phyloP scores from a whole-genome alignment of 2,329 filamentous ascomycete species.

The Hirsutella rhossiliensis region DNA sequence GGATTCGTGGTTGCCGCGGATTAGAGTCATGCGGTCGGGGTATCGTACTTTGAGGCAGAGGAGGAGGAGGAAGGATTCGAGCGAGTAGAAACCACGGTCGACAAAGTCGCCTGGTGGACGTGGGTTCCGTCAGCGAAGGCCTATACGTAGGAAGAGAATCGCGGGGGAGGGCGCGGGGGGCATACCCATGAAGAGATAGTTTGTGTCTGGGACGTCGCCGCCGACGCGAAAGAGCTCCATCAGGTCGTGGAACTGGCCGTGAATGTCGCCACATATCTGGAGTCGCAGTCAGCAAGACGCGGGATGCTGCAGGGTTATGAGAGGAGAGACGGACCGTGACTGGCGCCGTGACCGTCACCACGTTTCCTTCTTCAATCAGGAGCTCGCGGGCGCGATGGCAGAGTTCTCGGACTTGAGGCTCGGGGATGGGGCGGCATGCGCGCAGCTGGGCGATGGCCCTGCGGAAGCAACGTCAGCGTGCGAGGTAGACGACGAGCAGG shows the following conservation, averaged over 20 bases:
- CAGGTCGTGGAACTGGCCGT: conserved; percentile 90
- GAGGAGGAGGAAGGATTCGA: conserved; percentile 91
- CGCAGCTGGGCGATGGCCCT: conserved; percentile 93
- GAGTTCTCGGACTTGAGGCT: conserved; percentile 87
- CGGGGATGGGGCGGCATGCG: conserved; percentile 90
- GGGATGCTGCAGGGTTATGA: not conserved
- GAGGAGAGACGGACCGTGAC: conserved; percentile 55
- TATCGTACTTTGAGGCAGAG: conserved; percentile 95
- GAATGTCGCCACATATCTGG: conserved; percentile 90
- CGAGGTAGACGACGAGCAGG: not conserved
- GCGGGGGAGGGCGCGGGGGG: not conserved
- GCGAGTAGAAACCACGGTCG: conserved; percentile 93
- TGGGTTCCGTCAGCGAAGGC: not conserved
- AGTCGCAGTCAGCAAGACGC: conserved; percentile 3
- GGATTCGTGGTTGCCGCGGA: conserved; percentile 91
- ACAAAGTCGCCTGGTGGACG: conserved; percentile 72
- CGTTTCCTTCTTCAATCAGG: conserved; percentile 93
- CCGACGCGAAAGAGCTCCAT: conserved; percentile 96
- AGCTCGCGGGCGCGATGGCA: conserved; percentile 96
- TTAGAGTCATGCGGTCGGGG: conserved; percentile 91
- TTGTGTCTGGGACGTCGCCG: conserved; percentile 87
- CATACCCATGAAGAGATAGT: conserved; percentile 91
- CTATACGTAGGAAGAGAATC: not conserved
- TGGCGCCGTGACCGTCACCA: conserved; percentile 87
- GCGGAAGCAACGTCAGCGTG: conserved; percentile 1